phyloP scores from a whole-genome alignment of 2,329 filamentous ascomycete species.

The Acephala macrosclerotiorum region DNA sequence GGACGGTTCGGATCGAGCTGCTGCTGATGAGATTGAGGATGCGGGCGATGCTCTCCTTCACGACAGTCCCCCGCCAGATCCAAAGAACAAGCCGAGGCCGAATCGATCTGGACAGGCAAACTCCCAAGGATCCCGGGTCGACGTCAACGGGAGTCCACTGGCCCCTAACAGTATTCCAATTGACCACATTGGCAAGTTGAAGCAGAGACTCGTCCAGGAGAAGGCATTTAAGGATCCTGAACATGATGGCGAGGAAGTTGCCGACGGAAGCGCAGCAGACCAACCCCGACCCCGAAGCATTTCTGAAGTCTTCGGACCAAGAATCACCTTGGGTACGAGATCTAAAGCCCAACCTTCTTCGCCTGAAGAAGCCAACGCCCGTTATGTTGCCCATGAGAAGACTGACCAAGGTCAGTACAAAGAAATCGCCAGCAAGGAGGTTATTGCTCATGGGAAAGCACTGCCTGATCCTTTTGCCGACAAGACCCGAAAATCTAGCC shows the following conservation, averaged over 20 bases:
- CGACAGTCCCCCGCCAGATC: conserved; percentile 5
- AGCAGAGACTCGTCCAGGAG: conserved; percentile 22
- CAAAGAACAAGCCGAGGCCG: not conserved
- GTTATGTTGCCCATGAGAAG: conserved; percentile 42
- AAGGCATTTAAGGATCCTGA: not conserved
- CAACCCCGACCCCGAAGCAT: conserved; percentile 14
- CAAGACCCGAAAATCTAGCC: conserved; percentile 24
- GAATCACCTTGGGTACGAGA: conserved; percentile 29
- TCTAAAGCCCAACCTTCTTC: conserved; percentile 36
- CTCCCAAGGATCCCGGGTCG: conserved; percentile 37
- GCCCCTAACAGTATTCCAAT: conserved; percentile 22
- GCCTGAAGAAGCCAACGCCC: conserved; percentile 30
- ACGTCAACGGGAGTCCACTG: conserved; percentile 40
- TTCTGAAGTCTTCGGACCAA: conserved; percentile 34
- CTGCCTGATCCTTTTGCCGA: conserved; percentile 40
- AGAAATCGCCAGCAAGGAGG: conserved; percentile 32
- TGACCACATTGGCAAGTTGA: conserved; percentile 29
- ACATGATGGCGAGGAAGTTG: not conserved
- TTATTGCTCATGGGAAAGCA: conserved; percentile 30
- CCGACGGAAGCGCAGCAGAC: not conserved
- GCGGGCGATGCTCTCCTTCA: not conserved
- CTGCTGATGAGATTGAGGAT: conserved; percentile 3
- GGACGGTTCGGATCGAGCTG: not conserved
- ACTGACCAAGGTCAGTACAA: conserved; percentile 35
- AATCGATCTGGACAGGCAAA: conserved; percentile 18